phyloP scores from a whole-genome alignment of 176 grass and related monocot species.

The Metroxylon sagu region DNA sequence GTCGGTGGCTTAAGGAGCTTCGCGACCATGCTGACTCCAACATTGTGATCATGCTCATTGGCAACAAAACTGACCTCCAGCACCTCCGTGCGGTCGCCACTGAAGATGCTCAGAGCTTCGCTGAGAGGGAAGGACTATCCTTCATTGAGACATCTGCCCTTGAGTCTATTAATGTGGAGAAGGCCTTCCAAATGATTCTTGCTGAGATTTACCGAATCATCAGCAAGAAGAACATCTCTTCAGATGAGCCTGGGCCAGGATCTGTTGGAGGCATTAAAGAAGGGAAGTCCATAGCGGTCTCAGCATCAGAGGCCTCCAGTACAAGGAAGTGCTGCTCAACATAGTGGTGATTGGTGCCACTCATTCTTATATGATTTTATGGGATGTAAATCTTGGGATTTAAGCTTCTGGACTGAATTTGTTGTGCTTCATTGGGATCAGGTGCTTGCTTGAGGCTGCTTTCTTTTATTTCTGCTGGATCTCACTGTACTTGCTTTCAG shows the following conservation, averaged over 20 bases:
- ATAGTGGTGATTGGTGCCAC: neutral
- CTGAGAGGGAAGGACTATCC: neutral
- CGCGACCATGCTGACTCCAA: conserved; percentile 5
- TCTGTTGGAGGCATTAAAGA: neutral
- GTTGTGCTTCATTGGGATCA: too few relatives aligned
- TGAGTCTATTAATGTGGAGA: conserved; percentile 11
- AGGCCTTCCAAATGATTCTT: conserved; percentile 7
- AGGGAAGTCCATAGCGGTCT: conserved; percentile 3
- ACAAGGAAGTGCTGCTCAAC: conserved; percentile 3
- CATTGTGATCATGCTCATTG: conserved; percentile 6
- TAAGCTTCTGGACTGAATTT: too few relatives aligned
- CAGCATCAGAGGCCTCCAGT: neutral
- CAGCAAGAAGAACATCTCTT: conserved; percentile 12
- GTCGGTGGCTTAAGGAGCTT: conserved; percentile 11
- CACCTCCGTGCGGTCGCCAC: neutral
- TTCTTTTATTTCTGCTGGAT: too few relatives aligned
- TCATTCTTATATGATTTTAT: neutral
- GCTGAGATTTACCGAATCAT: conserved; percentile 6
- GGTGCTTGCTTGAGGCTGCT: too few relatives aligned
- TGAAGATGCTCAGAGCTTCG: conserved; percentile 1
- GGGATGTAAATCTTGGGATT: conserved; percentile 7
- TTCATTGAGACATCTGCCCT: conserved; percentile 9
- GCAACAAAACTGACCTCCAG: conserved; percentile 6
- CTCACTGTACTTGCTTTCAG: too few relatives aligned
- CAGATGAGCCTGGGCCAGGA: neutral